Base-by-base conservation (phyloP, 2,329 filamentous ascomycete species). In the Calonectria fujianensis region DNA sequence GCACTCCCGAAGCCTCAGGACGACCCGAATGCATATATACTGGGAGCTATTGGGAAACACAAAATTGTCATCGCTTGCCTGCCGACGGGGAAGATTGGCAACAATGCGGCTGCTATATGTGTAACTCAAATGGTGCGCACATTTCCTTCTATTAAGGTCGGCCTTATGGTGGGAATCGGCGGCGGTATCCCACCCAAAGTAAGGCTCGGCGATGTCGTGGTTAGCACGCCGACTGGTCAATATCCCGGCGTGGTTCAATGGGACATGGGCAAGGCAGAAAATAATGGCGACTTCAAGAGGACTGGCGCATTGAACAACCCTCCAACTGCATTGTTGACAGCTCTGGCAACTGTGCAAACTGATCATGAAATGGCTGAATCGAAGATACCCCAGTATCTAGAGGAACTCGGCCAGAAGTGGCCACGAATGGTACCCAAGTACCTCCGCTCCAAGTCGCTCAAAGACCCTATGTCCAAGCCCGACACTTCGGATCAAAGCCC, bases 381-480 rank as follows among this genome's bases (percentile, higher is more conserved):
- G 0, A 75, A 59, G 31, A 69, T 75, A 57, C 66, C 52, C 0
- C 16, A 69, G 14, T 68, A 68, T 51, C 61, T 76, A 1, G 31
- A 61, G 0, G 63, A 70, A 1, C 24, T 75, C 9, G 18, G 27
- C 24, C 2, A 27, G 11, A 51, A 29, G 16, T 51, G 10, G n/a
- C 50, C 50, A 5, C 29, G 13, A 24, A 3, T 29, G 7, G 24
- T 16, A 7, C 10, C n/a, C 4, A 51, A 51, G 11, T 51, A 51
- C 57, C 18, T 18, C 16, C 39, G 39, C 6, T 8, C 39, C 16
- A 16, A 41, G 16, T 18, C 39, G 16, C 16, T 18, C 14, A 41
- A 41, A 18, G 39, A 41, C 39, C 39, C 39, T 7, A 41, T 41
- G 16, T 41, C 8, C 16, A 41, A 1, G 16, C 16, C 39, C 3